Base-by-base conservation (phyloP, 106 monocot species). In the Cymbidium sinense region DNA sequence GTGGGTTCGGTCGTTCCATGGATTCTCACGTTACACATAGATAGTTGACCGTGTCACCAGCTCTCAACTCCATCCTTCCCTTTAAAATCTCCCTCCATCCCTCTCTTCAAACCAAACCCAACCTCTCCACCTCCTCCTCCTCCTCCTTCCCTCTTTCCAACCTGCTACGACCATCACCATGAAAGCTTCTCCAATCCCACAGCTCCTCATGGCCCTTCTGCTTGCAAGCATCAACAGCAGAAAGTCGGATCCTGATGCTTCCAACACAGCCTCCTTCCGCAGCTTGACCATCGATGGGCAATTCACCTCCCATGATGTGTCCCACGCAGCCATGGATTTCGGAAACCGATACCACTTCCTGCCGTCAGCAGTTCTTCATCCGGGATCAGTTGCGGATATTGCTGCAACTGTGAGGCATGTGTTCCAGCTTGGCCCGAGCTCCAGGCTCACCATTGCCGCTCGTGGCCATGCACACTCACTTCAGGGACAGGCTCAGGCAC, bases 391-490 rank as follows among this genome's bases (percentile, higher is more conserved):
- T 27, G 41, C 93, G 7, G 93, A 96, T 54, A 77, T 96, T 7
- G 77, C 89, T 6, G 41, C 72, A 20, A 73, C 83, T 1, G 27
- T 96, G 1, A 81, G 64, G 50, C 86, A 86, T 64, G 82, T 93
- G 3, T 86, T 82, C 77, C 34, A 72, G 25, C 50, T 88, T 20
- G 91, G 93, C 17, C 75, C 28, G 33, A 13, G 51, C 25, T 91
- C 93, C 12, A n/a, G 50, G 35, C 79, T 96, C 52, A 96, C 93
- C 28, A 82, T 96, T 0, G 93, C 93, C 0, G 96, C 96, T 34
- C 80, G 93, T 8, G 96, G 96, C 8, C 87, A 89, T 18, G 96
- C 86, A 34, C 96, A 96, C 74, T 96, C 96, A 0, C 87, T 96
- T 37, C 80, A 89, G 13, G 96, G 93, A 51, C 96, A 96, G 80